Percentiles rank a stretch among this genome's conserved stretches.
phyloP scores from a whole-genome alignment of 805 yeast species.

The Brettanomyces bruxellensis region DNA sequence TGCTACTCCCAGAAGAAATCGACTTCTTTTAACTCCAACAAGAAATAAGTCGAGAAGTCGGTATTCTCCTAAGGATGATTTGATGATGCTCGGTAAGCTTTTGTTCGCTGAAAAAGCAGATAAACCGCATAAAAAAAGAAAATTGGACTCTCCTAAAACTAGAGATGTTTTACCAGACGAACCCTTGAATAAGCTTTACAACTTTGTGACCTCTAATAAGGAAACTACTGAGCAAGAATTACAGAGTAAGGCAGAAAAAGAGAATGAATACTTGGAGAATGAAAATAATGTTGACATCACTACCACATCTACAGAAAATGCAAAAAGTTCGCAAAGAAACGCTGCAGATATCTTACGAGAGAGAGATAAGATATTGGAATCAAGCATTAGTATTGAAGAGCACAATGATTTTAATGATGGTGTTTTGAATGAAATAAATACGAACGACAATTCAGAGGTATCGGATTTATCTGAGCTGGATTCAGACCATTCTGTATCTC shows the following conservation, averaged over 20 bases:
- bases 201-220: background rate
- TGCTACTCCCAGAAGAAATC: slow-evolving; percentile 22
- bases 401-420: slow-evolving; percentile 4
- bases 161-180: background rate
- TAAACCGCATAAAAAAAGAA: slow-evolving; percentile 2
- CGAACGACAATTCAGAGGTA: background rate
- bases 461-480: slow-evolving; percentile 6
- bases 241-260: slow-evolving; percentile 2
- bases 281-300: background rate
- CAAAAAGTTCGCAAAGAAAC: too few species aligned
- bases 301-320: too few species aligned
- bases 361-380: background rate
- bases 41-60: slow-evolving; percentile 13
- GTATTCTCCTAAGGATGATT: slow-evolving; percentile 25
- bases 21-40: slow-evolving; percentile 21
- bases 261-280: background rate
- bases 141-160: slow-evolving; percentile 3
- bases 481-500: slow-evolving; percentile 6
- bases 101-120: slow-evolving; percentile 3
- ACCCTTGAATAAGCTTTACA: background rate
- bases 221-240: background rate
- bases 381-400: slow-evolving; percentile 2
- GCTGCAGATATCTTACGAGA: background rate
- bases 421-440: background rate
- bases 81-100: slow-evolving; percentile 22